Conservation (phyloP, 306 rosid species). For the Pterocarpus santalinus region DNA sequence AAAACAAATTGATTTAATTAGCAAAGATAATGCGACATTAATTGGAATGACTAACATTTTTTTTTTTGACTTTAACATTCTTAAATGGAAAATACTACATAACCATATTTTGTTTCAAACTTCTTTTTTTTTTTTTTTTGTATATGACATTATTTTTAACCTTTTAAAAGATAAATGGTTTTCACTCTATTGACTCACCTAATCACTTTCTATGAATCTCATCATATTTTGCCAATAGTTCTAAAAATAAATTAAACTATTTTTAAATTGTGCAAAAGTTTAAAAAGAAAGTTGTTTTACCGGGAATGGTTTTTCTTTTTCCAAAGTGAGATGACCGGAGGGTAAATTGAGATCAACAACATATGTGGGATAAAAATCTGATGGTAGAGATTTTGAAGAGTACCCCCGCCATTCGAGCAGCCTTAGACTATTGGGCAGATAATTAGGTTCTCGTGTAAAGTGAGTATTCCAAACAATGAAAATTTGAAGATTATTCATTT, state of each 20-base stretch:
- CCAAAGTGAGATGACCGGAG: neutral
- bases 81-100: too few species aligned
- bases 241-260: too few species aligned
- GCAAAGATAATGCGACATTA: neutral
- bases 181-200: too few species aligned
- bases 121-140: too few species aligned
- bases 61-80: too few species aligned
- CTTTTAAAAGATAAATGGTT: too few species aligned
- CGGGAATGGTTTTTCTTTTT: neutral
- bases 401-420: neutral
- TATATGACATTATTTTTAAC: too few species aligned
- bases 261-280: neutral
- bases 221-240: too few species aligned
- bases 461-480: neutral
- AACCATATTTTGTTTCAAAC: too few species aligned
- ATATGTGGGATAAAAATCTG: neutral
- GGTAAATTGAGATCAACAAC: neutral
- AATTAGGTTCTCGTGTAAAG: neutral
- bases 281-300: neutral
- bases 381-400: neutral
- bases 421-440: neutral
- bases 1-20: neutral
- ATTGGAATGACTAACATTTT: too few species aligned
- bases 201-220: too few species aligned
- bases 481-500: constrained; percentile 4